phyloP scores from a whole-genome alignment of 805 yeast genomes.

The Suhomyces prunicola region DNA sequence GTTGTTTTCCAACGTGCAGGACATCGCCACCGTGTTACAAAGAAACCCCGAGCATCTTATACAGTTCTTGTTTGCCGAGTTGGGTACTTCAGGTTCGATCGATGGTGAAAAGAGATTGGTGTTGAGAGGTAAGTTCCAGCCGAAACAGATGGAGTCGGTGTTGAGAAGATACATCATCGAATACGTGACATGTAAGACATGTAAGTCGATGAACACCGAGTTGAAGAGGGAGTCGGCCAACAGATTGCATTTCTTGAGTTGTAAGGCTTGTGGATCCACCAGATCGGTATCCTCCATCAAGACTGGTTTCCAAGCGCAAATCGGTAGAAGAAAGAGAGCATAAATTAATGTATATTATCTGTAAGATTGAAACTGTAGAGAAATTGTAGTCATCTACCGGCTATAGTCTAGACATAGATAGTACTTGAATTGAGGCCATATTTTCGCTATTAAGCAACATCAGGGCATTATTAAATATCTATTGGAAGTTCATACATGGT shows the following conservation, averaged over 20 bases:
- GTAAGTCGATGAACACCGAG: slow-evolving; percentile 96
- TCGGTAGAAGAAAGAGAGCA: slow-evolving; percentile 80
- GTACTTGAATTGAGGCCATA: no score
- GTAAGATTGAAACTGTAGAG: background rate
- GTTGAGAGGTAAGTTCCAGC: slow-evolving; percentile 97
- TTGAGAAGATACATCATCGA: slow-evolving; percentile 94
- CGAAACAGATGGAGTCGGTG: slow-evolving; percentile 95
- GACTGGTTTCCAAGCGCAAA: slow-evolving; percentile 99
- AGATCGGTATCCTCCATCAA: slow-evolving; percentile 96
- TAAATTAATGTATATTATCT: slow-evolving; percentile 7
- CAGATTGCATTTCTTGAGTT: slow-evolving; percentile 95
- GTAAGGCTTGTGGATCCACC: slow-evolving; percentile 97
- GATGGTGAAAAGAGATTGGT: slow-evolving; percentile 97
- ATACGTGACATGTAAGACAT: slow-evolving; percentile 97
- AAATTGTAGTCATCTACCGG: no score
- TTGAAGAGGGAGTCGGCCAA: slow-evolving; percentile 93
- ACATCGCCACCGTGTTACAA: slow-evolving; percentile 88
- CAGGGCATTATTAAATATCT: no score
- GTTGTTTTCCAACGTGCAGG: slow-evolving; percentile 92
- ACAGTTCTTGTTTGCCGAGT: slow-evolving; percentile 94
- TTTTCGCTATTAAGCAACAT: no score
- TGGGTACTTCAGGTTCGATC: slow-evolving; percentile 99
- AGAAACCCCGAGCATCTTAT: slow-evolving; percentile 96
- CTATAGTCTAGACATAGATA: no score
- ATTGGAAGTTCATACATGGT: no score